Percentiles rank a stretch among this genome's conserved stretches.
Evolutionary conservation across 768 basidiomycete species (phyloP).

Genomic region (Paxillus rubicundulus): DNA sequence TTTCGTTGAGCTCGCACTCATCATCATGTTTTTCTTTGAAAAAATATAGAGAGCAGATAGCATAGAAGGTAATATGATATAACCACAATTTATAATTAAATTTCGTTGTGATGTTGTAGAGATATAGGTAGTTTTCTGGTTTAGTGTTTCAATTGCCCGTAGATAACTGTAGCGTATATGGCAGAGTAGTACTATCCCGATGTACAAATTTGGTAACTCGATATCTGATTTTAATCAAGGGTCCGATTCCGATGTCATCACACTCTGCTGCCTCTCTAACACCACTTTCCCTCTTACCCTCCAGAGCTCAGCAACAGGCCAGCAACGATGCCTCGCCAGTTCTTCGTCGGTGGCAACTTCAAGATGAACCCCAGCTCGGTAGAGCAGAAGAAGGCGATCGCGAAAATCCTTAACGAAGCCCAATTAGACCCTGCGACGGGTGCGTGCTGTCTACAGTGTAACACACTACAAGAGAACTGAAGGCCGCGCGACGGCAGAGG

Average conservation of each 20-base stretch:
- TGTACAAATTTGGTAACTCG: neutral
- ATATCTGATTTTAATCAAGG: neutral
- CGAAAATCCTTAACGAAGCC: constrained; percentile 73
- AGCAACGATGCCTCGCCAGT: constrained; percentile 66
- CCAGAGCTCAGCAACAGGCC: neutral
- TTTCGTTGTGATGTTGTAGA: no score
- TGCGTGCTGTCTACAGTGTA: constrained; percentile 29
- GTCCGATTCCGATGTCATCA: neutral
- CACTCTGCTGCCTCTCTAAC: neutral
- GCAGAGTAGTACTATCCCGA: no score
- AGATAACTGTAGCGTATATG: no score
- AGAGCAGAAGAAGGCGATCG: constrained; percentile 61
- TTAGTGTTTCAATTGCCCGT: no score
- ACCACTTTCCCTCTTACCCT: neutral
- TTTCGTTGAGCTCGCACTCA: no score
- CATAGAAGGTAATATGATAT: no score
- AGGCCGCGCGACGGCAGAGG: constrained; percentile 51
- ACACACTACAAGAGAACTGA: constrained; percentile 6
- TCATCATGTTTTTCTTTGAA: no score
- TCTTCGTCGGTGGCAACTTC: constrained; percentile 98
- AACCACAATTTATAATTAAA: no score
- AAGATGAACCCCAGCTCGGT: constrained; percentile 88
- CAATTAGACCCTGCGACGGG: constrained; percentile 75
- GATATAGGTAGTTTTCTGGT: no score
- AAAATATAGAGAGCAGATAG: no score